Evolutionary conservation across 2,329 filamentous ascomycete genomes (phyloP).

Genomic region (Hymenoscyphus fraxineus): DNA sequence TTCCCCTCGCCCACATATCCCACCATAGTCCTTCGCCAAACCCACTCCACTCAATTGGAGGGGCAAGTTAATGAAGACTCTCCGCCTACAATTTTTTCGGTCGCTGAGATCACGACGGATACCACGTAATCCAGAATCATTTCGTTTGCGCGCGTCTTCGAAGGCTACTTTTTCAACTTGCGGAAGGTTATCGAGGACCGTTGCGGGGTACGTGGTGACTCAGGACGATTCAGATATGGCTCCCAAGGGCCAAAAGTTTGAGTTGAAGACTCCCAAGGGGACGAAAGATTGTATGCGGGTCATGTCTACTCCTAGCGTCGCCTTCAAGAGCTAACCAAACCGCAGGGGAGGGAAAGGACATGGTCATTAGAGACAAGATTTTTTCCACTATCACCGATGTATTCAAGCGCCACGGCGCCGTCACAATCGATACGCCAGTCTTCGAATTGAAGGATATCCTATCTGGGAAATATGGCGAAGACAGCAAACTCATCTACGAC

Average conservation of each 20-base stretch:
- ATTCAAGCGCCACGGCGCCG: slow-evolving; percentile 79
- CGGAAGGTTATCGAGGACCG: slow-evolving; percentile 24
- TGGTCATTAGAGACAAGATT: slow-evolving; percentile 77
- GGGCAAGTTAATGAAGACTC: slow-evolving; percentile 30
- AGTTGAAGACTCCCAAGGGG: slow-evolving; percentile 86
- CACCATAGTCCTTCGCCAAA: slow-evolving; percentile 13
- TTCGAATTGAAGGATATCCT: slow-evolving; percentile 87
- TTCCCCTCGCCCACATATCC: slow-evolving; percentile 7
- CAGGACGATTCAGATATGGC: slow-evolving; percentile 31
- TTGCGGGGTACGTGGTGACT: slow-evolving; percentile 13
- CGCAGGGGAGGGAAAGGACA: slow-evolving; percentile 66
- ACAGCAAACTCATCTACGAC: slow-evolving; percentile 89
- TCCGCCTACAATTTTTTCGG: slow-evolving; percentile 25
- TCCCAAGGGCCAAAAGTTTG: slow-evolving; percentile 50
- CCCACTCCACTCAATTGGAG: slow-evolving; percentile 17
- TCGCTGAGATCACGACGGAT: slow-evolving; percentile 33
- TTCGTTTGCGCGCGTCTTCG: slow-evolving; percentile 12
- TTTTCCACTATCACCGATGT: slow-evolving; percentile 71
- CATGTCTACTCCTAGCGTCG: slow-evolving; percentile 5
- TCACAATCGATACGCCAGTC: slow-evolving; percentile 75
- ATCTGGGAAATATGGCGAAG: slow-evolving; percentile 86
- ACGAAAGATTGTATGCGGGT: slow-evolving; percentile 69
- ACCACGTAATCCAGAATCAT: slow-evolving; percentile 12
- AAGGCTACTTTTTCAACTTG: slow-evolving; percentile 18
- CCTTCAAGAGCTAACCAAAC: slow-evolving; percentile 12